Evolutionary conservation across 192 early-diverging fungal genomes (phyloP), one percentile per base, ranked within the genome.

Genomic region (Coemansia sp.): DNA sequence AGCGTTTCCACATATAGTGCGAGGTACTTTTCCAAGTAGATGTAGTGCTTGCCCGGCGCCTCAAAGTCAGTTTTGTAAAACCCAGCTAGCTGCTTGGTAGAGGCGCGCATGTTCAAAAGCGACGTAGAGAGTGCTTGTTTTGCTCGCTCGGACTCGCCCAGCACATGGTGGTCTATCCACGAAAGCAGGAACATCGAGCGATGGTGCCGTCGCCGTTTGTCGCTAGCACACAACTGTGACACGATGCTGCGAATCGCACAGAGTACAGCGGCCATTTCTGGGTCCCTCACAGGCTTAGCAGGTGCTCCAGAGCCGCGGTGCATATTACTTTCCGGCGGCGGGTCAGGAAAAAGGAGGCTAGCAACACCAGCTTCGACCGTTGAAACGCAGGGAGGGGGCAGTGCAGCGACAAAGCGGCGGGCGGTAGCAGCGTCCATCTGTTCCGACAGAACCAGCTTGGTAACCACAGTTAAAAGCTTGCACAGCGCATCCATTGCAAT

Each of bases 61-160:
- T 80, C 77, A 56, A 62, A 74, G n/a, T 74, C 68, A 2, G 77
- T 56, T 65, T 80, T 80, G 65, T 80, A 80, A 43, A 80, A 80
- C 22, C 68, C 67, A 10, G 77, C 72, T 9, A 80, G 68, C 54
- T 74, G 72, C 53, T 67, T 74, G 36, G 61, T 63, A 3, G 67
- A 34, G 26, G 15, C 59, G 48, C 77, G 77, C 64, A 70, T 70
- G 54, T 80, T 72, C 29, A 80, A 46, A 8, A 80, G 59, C 24
- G 64, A 50, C 35, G 52, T 34, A 17, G 70, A 60, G 33, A 80
- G 46, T 2, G 67, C 22, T 17, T 71, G 67, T 56, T 80, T 80
- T 5, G 77, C 77, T 9, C 27, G 50, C 29, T 70, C 68, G 5
- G 76, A 52, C 32, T 61, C 41, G 22, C 39, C 37, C 14, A 74